Base-by-base conservation (phyloP, 306 rosid genomes). In the Vigna reflexopilosa region DNA sequence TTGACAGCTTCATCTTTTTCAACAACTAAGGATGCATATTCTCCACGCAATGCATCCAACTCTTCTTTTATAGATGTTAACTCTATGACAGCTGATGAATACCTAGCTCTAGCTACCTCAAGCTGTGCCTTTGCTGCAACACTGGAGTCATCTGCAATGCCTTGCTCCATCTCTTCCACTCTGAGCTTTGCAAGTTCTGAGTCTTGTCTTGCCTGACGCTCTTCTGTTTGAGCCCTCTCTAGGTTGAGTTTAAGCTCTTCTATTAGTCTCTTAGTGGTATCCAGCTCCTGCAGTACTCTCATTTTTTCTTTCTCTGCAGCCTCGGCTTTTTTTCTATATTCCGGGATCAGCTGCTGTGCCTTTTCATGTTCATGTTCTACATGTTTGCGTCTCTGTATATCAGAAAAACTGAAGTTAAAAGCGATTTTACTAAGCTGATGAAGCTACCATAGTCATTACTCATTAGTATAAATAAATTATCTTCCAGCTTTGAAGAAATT, bases 131-230 rank as follows among this genome's bases (percentile, higher is more conserved):
- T 91, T 82, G 93, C 94, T 38, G 99, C 99, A 17, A 93, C 91
- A 26, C 99, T 96, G 8, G 97, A 85, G 76, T 93, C 98, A 22
- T 93, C 97, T 17, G 97, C 94, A 50, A 96, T 93, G 10, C 99
- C 99, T 70, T 96, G 98, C 85, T 96, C 99, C 97, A 96, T 90
- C 85, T 96, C 99, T 83, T 96, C 97, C 70, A 96, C 99, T 82
- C 99, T 89, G 44, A 96, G 97, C 87, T 87, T 91, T 36, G 97
- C 96, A 51, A 96, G 99, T 68, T 96, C 98, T 0, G 98, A 90
- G 83, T 96, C 99, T 79, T 96, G 99, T 72, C 86, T 96, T 75
- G 94, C 99, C 56, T 96, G 98, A 48, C 78, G 88, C 82, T 93
- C 98, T 83, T 96, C 99, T 10, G 98, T 96, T 74, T 96, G 91